Percentiles rank a stretch among this genome's conserved stretches.
These are phyloP conservation scores for Saccharomycopsis sp. DNA, from an alignment of 805 yeast species.

Conservation along the genomic window DNA sequence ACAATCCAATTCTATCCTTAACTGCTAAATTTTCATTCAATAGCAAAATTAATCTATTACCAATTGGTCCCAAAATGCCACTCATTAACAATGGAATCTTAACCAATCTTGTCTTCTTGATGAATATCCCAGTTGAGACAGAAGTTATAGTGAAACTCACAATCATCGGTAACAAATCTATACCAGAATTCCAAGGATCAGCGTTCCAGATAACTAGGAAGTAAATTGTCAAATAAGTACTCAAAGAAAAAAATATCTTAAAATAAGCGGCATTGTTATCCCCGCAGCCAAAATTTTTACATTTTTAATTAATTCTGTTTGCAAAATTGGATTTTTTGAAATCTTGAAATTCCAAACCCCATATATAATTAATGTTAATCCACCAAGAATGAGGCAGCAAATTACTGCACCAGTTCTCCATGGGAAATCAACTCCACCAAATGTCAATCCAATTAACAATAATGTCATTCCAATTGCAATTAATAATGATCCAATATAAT, in stretches of 20 bases:
- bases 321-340: background rate
- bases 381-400: constrained; percentile 1
- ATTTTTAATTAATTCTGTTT: background rate
- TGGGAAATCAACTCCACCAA: constrained; percentile 44
- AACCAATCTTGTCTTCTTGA: constrained; percentile 33
- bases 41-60: background rate
- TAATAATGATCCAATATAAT: background rate
- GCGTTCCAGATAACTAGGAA: constrained; percentile 36
- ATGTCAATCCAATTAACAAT: constrained; percentile 39
- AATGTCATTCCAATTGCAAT: constrained; percentile 2
- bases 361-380: background rate
- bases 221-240: constrained; percentile 31
- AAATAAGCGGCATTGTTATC: background rate
- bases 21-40: constrained; percentile 7
- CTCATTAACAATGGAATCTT: constrained; percentile 30
- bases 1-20: constrained; percentile 36
- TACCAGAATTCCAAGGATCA: constrained; percentile 38
- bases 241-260: constrained; percentile 4
- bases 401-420: constrained; percentile 55
- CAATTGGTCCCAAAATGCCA: background rate
- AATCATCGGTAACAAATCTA: constrained; percentile 36
- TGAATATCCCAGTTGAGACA: constrained; percentile 30
- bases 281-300: background rate
- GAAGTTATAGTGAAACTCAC: constrained; percentile 33
- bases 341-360: background rate